Percentiles rank a stretch among this genome's conserved stretches.
Conservation (phyloP, 768 basidiomycete species). For the Boletus insuetus region DNA sequence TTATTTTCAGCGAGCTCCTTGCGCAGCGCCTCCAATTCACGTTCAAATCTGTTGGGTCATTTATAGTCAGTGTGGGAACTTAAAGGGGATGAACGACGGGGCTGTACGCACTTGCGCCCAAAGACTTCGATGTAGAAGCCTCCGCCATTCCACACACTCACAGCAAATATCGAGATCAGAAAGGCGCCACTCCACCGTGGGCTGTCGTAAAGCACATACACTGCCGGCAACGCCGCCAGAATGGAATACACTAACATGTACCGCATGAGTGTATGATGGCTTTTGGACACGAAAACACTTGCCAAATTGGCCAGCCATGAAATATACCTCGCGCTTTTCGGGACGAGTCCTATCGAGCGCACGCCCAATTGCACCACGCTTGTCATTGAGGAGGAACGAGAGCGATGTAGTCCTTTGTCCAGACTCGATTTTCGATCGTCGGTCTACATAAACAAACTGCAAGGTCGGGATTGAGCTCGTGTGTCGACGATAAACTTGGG, state of each 20-base stretch:
- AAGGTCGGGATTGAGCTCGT: constrained; percentile 1
- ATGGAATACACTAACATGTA: constrained; percentile 67
- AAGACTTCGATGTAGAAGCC: constrained; percentile 97
- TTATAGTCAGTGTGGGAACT: constrained; percentile 4
- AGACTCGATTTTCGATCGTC: constrained; percentile 85
- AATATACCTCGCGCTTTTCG: constrained; percentile 61
- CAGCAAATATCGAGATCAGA: constrained; percentile 75
- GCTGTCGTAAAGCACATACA: constrained; percentile 81
- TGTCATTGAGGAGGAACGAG: constrained; percentile 84
- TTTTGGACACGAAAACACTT: constrained; percentile 24
- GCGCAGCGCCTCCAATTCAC: constrained; percentile 84
- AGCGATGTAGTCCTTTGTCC: constrained; percentile 91
- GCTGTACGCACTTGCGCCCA: constrained; percentile 79
- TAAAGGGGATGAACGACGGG: not conserved
- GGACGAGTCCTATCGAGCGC: constrained; percentile 58
- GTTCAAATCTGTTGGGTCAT: constrained; percentile 67
- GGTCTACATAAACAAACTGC: constrained; percentile 84
- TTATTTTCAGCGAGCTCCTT: constrained; percentile 81
- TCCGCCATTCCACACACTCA: constrained; percentile 94
- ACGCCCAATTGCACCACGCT: constrained; percentile 79
- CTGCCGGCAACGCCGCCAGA: constrained; percentile 81
- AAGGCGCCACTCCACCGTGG: constrained; percentile 75
- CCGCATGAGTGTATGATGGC: not conserved
- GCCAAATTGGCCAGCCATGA: constrained; percentile 87
- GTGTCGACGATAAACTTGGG: not conserved